phyloP scores from a whole-genome alignment of 1,284 basidiomycete species.

The Apiotrichum domesticum region DNA sequence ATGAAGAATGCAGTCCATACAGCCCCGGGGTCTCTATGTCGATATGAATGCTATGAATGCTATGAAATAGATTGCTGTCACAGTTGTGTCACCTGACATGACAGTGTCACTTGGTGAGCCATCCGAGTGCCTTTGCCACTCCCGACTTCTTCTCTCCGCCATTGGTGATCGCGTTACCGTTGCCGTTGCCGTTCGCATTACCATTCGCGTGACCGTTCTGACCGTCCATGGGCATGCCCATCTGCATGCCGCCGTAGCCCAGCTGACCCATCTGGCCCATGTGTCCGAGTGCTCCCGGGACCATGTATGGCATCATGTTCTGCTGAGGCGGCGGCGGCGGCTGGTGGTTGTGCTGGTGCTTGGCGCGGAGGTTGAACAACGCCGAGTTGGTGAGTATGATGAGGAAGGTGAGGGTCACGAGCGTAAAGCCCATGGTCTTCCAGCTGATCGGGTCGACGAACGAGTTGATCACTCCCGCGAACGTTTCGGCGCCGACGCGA shows the following conservation, averaged over 20 bases:
- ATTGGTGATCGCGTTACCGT: background rate
- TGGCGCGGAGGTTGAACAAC: constrained; percentile 51
- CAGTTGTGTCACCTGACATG: background rate
- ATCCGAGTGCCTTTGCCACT: constrained; percentile 8
- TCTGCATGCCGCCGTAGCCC: background rate
- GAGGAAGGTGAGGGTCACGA: constrained; percentile 70
- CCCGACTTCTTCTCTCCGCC: background rate
- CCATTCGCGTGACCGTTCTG: background rate
- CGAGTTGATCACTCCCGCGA: constrained; percentile 91
- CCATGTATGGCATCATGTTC: constrained; percentile 1
- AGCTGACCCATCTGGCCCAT: constrained; percentile 1
- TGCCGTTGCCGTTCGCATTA: background rate
- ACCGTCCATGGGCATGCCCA: background rate
- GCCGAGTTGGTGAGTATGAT: constrained; percentile 77
- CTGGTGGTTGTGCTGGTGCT: constrained; percentile 33
- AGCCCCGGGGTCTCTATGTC: too few species aligned
- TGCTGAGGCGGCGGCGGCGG: constrained; percentile 10
- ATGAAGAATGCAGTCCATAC: too few species aligned
- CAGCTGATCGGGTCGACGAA: constrained; percentile 96
- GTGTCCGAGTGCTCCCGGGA: background rate
- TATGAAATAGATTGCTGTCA: background rate
- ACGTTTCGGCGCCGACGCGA: constrained; percentile 83
- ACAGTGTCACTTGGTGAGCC: constrained; percentile 5
- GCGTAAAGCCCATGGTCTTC: constrained; percentile 86
- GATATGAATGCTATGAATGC: background rate